Base-by-base conservation (phyloP, 371 early-diverging fungal genomes). In the Dichotomocladium elegans region DNA sequence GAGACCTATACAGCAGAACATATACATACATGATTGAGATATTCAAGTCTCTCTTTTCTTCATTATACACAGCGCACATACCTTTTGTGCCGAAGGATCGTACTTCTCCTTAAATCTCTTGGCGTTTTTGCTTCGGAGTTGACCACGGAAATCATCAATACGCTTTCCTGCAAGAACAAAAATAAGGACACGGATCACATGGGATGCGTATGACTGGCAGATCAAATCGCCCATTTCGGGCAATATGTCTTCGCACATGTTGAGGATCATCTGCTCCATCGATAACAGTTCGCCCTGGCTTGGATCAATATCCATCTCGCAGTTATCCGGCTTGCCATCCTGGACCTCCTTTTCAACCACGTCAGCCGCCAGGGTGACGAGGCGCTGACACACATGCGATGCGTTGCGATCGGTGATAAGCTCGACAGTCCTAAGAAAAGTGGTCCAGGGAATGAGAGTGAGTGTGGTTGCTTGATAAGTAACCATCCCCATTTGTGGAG, bases 311-410 rank as follows among this genome's bases (percentile, higher is more conserved):
- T 79, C 74, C 54, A 7, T 66, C 26, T 51, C 63, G 3, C 51
- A 60, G 10, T 61, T 63, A 21, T 55, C 62, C 17, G 70, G 60
- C 14, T 55, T 66, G 34, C 86, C 80, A 59, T 72, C 63, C 15
- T 55, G 65, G 34, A 87, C 80, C 59, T 92, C 92, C 26, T 85
- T 70, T 47, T 91, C 89, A 8, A 92, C 78, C 11, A 86, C 78
- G 47, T 85, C 83, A 0, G 88, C 85, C n/a, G 83, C 80, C 6
- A 91, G 63, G 1, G 81, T 76, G 46, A 92, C 61, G 9, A 91
- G 56, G 3, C 91, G 89, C 64, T 94, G 94, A 45, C 81, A 79
- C 2, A 91, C 92, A 46, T 94, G 94, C 3, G 92, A 92, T 4
- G 88, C 92, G 53, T 89, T 92, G 43, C 88, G 86, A 65, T 94